Evolutionary conservation across 192 early-diverging fungal species (phyloP), one percentile per base, ranked within the genome.

Genomic region (Backusella macrospora): DNA sequence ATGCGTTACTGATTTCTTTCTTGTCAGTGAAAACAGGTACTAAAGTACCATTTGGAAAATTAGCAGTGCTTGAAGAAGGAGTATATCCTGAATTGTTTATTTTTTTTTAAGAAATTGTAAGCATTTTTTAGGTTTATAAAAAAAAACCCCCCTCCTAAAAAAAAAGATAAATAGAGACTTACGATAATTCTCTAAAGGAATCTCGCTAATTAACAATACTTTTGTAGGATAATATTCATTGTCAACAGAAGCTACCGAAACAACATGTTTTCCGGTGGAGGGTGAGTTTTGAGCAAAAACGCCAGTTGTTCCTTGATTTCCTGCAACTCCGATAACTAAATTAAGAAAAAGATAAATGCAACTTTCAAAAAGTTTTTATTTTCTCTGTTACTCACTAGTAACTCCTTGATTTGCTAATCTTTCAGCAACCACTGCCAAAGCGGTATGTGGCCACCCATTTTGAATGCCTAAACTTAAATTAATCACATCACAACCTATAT

Each of bases 401-500:
- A 73, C 49, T 0, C 75, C 75, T 39, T 76, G 63, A 14, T 69
- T 46, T 5, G 81, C 64, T 43, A 93, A 77, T 14, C 73, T 70
- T 18, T 86, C 82, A 45, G 90, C 89, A 5, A 91, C 87, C 15
- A 85, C 79, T 3, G 88, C 81, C 49, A 88, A 74, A 13, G 90
- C 86, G 47, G 86, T 81, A 45, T 91, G 90, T 67, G 81, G 80
- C 86, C 84, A 88, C 37, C 80, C 86, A 73, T 80, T 81, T 26
- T 87, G 84, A 12, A 88, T 90, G 64, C 94, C 96, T 70, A 96
- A 77, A 42, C 91, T 93, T 69, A 96, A 80, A 86, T 92, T 96
- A 72, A 98, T 91, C 44, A 98, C 84, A 90, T 87, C 0, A 85
- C 83, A 76, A 18, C 72, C 72, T 73, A 73, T 23, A 23, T 23